phyloP scores from a whole-genome alignment of 2,329 filamentous ascomycete genomes.

The Apiospora sp. region DNA sequence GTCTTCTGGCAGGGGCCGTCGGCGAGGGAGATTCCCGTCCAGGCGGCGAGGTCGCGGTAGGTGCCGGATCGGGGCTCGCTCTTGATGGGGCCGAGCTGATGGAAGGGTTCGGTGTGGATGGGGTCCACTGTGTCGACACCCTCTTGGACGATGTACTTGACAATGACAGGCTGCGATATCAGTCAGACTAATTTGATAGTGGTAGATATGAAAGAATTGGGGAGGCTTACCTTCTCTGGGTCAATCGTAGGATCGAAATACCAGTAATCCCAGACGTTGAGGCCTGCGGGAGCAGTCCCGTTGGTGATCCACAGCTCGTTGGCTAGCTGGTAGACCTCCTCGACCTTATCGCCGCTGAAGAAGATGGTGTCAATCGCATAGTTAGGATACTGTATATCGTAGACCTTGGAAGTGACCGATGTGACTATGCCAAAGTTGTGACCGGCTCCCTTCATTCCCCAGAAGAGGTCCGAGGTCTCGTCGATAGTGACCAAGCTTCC shows the following conservation, averaged over 20 bases:
- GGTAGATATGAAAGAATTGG: neutral
- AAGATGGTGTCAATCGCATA: constrained; percentile 51
- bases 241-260: constrained; percentile 50
- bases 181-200: neutral
- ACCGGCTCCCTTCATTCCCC: constrained; percentile 64
- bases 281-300: constrained; percentile 49
- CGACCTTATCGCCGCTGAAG: constrained; percentile 54
- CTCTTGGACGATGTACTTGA: constrained; percentile 52
- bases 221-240: constrained; percentile 46
- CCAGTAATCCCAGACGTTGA: constrained; percentile 61
- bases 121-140: constrained; percentile 50
- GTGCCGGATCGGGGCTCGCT: constrained; percentile 45
- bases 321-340: constrained; percentile 50
- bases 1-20: constrained; percentile 51
- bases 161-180: constrained; percentile 47
- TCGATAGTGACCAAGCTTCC: constrained; percentile 51
- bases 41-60: constrained; percentile 54
- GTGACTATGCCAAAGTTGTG: constrained; percentile 67
- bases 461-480: constrained; percentile 60
- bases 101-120: constrained; percentile 51
- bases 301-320: constrained; percentile 47
- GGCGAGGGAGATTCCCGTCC: constrained; percentile 49
- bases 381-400: constrained; percentile 45
- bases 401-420: constrained; percentile 54
- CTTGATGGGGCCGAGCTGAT: constrained; percentile 46